A percentile compares a stretch with the other conserved stretches of the same genome.
Evolutionary conservation across 805 yeast species (phyloP).

Genomic region (Pichia gijzeniarum): DNA sequence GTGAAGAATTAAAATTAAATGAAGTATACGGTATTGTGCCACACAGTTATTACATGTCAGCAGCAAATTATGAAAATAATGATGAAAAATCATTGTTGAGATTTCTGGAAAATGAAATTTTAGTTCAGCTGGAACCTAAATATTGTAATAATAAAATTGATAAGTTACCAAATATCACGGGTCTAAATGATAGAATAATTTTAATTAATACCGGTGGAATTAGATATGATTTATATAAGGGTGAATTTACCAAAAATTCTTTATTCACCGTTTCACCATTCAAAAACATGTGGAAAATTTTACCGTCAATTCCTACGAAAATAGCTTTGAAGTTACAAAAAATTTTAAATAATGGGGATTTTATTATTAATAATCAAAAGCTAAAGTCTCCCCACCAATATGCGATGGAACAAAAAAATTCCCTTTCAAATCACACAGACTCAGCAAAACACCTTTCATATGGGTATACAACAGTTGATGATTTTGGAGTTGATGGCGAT

Average conservation of each 20-base stretch:
- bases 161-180: conserved; percentile 17
- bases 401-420: conserved; percentile 14
- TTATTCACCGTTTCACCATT: conserved; percentile 84
- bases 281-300: conserved; percentile 67
- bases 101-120: conserved; percentile 49
- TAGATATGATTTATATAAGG: conserved; percentile 79
- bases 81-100: conserved; percentile 52
- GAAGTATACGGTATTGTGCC: conserved; percentile 61
- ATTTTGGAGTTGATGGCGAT: conserved; percentile 81
- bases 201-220: conserved; percentile 83
- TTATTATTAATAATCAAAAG: conserved; percentile 21
- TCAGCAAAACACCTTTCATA: conserved; percentile 29
- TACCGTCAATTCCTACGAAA: conserved; percentile 49
- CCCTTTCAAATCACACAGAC: background rate
- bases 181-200: conserved; percentile 42
- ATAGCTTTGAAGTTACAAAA: conserved; percentile 50
- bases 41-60: conserved; percentile 55
- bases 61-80: conserved; percentile 49
- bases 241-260: conserved; percentile 74
- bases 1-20: conserved; percentile 48
- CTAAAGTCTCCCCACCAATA: conserved; percentile 24
- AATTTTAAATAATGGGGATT: conserved; percentile 50
- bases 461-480: conserved; percentile 83
- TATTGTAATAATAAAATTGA: conserved; percentile 16
- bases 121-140: conserved; percentile 30